Evolutionary conservation across 1,284 basidiomycete genomes (phyloP).

Genomic region (Pseudozyma flocculosa): DNA sequence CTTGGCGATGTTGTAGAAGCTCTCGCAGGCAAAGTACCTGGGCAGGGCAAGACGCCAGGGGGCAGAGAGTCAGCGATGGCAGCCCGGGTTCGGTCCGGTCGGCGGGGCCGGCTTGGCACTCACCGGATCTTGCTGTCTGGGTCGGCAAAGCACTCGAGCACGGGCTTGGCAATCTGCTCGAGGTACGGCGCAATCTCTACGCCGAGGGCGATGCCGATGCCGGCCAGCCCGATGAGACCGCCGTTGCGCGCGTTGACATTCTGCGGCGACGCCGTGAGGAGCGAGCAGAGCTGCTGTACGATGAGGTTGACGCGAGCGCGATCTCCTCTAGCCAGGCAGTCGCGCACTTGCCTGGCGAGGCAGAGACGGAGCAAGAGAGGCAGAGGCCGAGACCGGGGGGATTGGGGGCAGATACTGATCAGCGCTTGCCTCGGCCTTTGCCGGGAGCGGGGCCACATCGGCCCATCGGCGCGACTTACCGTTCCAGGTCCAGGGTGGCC

Average conservation of each 20-base stretch:
- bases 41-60: background rate
- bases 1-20: slow-evolving; percentile 93
- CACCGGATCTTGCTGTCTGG: slow-evolving; percentile 84
- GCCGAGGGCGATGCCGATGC: slow-evolving; percentile 90
- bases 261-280: slow-evolving; percentile 40
- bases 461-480: slow-evolving; percentile 66
- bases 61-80: too few relatives aligned
- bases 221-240: slow-evolving; percentile 92
- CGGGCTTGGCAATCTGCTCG: slow-evolving; percentile 83
- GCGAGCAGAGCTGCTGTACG: slow-evolving; percentile 87
- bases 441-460: too few relatives aligned
- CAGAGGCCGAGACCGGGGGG: background rate
- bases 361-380: too few relatives aligned
- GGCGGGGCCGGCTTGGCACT: too few relatives aligned
- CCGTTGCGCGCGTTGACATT: slow-evolving; percentile 80
- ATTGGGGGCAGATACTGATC: too few relatives aligned
- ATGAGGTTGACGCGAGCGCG: slow-evolving; percentile 78
- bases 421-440: too few relatives aligned
- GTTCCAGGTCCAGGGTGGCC: slow-evolving; percentile 91
- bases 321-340: slow-evolving; percentile 78
- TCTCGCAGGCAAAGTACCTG: slow-evolving; percentile 89
- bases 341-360: slow-evolving; percentile 76
- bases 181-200: slow-evolving; percentile 91
- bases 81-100: too few relatives aligned
- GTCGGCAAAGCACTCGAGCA: slow-evolving; percentile 92